Evolutionary conservation across 2,329 filamentous ascomycete species (phyloP), one percentile per base, ranked within the genome.

Genomic region (Pseudofabraea citricarpa): DNA sequence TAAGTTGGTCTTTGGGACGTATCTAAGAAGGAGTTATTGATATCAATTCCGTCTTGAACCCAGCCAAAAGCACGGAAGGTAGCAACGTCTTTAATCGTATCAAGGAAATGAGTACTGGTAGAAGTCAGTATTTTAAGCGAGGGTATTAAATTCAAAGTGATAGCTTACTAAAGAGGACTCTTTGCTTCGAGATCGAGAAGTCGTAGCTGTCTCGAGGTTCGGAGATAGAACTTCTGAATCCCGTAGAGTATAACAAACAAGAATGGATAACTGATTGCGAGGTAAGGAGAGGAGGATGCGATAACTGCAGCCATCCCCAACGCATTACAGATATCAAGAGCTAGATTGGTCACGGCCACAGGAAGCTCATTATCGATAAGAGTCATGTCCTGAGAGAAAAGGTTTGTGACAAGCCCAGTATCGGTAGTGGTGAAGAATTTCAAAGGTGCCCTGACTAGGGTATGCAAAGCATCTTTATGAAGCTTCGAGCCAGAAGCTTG

Each of bases 41-140:
- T 20, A 21, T 20, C n/a, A 7, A 20, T 36, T 1, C 16, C 21
- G n/a, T 44, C 21, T 10, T 29, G 18, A 13, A 35, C 56, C 69
- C 69, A 72, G 6, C 66, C 63, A 47, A 70, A 72, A 12, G 68
- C 67, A 19, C 69, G 60, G 4, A 73, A 53, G 4, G 68, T 72
- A 2, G 60, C 58, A 3, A 71, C 50, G 2, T 70, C 70, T 16
- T 58, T 59, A 5, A 71, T 58, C 15, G 64, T 65, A 47, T 72
- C 69, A 6, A 60, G 59, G 43, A 72, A 72, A 40, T 69, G 61
- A 0, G 69, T 67, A 50, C 24, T 27, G 24, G n/a, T n/a, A n/a
- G n/a, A n/a, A n/a, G n/a, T 13, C 8, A 27, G 13, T 27, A 27
- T 27, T 27, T 27, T 27, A 27, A 27, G 8, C 8, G 24, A 27